These are phyloP conservation scores for Symbiodinium natans DNA, from an alignment of 73 alveolate species.

Conservation along the genomic window DNA sequence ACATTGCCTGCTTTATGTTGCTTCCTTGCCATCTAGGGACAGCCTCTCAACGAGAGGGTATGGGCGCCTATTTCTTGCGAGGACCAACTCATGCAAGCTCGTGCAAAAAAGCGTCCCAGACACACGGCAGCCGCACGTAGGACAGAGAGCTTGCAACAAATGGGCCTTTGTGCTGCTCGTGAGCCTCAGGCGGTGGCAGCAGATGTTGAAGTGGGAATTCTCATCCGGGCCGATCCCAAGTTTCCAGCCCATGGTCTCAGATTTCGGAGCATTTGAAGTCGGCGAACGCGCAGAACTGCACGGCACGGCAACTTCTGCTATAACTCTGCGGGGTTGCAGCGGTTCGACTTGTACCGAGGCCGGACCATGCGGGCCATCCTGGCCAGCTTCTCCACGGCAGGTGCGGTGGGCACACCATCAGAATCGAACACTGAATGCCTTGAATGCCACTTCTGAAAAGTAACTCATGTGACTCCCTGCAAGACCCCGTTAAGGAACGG, in stretches of 20 bases:
- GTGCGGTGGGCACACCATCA: neutral
- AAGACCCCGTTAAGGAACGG: too few relatives aligned
- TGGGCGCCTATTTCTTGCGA: neutral
- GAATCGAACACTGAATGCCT: neutral
- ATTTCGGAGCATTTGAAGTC: too few relatives aligned
- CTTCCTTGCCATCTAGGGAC: neutral
- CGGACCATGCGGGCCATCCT: slow-evolving; percentile 22
- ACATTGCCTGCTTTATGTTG: too few relatives aligned
- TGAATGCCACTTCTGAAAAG: too few relatives aligned
- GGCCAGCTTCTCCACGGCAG: slow-evolving; percentile 53
- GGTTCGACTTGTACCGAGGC: neutral
- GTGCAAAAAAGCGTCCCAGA: too few relatives aligned
- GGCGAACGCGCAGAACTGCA: neutral
- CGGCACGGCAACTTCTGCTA: neutral
- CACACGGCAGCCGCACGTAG: too few relatives aligned
- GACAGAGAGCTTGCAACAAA: too few relatives aligned
- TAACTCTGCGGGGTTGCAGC: too few relatives aligned
- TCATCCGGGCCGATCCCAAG: slow-evolving; percentile 47
- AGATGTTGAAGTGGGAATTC: slow-evolving; percentile 60
- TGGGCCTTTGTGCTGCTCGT: too few relatives aligned
- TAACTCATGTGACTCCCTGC: too few relatives aligned
- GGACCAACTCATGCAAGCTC: neutral
- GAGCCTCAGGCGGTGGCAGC: slow-evolving; percentile 48
- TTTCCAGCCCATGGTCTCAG: slow-evolving; percentile 2
- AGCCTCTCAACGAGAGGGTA: neutral